These are phyloP conservation scores for Euphrasia arctica DNA, from an alignment of 305 asterid genomes.

Conservation along the genomic window DNA sequence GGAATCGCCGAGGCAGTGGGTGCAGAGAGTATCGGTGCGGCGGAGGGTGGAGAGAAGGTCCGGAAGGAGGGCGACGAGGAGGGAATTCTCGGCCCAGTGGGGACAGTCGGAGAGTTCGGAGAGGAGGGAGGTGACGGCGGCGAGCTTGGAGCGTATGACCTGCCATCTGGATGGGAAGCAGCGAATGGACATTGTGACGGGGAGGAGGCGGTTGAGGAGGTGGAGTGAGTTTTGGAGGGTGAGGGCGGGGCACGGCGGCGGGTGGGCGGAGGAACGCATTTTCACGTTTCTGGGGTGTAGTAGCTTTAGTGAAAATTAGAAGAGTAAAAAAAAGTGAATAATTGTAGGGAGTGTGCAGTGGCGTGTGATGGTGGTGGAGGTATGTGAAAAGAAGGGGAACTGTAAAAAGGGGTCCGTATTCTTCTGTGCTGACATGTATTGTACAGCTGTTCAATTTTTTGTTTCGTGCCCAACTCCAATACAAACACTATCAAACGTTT, in stretches of 20 bases:
- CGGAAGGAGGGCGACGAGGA: conserved; percentile 32
- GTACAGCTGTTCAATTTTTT: too few species aligned
- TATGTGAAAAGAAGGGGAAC: too few species aligned
- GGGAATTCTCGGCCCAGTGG: conserved; percentile 81
- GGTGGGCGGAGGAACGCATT: conserved; percentile 39
- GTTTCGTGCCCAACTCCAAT: too few species aligned
- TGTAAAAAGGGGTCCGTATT: too few species aligned
- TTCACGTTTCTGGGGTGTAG: not conserved
- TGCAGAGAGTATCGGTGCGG: conserved; percentile 50
- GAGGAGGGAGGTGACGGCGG: conserved; percentile 40
- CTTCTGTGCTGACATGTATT: too few species aligned
- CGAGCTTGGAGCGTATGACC: conserved; percentile 63
- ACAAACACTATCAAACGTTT: too few species aligned
- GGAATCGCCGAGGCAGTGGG: conserved; percentile 46
- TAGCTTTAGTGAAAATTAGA: conserved; percentile 30
- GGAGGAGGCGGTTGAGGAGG: conserved; percentile 44
- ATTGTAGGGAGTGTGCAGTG: conserved; percentile 21
- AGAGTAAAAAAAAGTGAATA: conserved; percentile 11
- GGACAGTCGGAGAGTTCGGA: conserved; percentile 56
- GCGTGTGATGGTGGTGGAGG: conserved; percentile 15
- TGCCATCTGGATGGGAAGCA: conserved; percentile 78
- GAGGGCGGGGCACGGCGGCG: conserved; percentile 38
- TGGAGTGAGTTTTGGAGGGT: conserved; percentile 35
- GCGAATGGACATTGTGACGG: conserved; percentile 47
- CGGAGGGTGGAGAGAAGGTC: conserved; percentile 50